Evolutionary conservation across 1,284 basidiomycete genomes (phyloP).

Genomic region (Puccinia hordei): DNA sequence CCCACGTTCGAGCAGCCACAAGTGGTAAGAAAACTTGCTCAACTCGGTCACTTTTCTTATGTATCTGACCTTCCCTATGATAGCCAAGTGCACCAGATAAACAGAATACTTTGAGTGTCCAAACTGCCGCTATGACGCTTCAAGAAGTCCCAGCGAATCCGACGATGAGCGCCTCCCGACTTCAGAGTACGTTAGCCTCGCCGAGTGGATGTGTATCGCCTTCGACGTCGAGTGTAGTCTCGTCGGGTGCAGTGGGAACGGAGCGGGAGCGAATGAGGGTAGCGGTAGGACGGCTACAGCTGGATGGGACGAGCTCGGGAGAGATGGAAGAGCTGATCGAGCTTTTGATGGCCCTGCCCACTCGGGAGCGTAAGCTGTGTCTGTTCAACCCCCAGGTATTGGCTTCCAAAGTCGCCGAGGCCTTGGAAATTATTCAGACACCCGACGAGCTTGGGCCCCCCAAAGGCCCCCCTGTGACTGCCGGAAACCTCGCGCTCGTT

Average conservation of each 20-base stretch:
- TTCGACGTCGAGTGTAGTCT: slow-evolving; percentile 17
- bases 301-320: slow-evolving; percentile 56
- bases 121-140: neutral
- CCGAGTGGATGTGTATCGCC: slow-evolving; percentile 47
- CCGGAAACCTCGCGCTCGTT: neutral
- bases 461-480: neutral
- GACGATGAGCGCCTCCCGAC: neutral
- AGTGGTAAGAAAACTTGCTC: neutral
- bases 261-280: slow-evolving; percentile 74
- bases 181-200: slow-evolving; percentile 34
- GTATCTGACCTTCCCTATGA: neutral
- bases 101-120: neutral
- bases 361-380: slow-evolving; percentile 83
- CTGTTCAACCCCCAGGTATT: slow-evolving; percentile 82
- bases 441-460: slow-evolving; percentile 66
- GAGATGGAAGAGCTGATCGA: slow-evolving; percentile 70
- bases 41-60: neutral
- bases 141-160: neutral
- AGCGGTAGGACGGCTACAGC: slow-evolving; percentile 66
- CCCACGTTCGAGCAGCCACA: neutral
- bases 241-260: slow-evolving; percentile 64
- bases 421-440: slow-evolving; percentile 67
- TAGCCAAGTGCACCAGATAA: neutral
- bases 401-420: slow-evolving; percentile 75
- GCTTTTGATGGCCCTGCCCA: slow-evolving; percentile 77